Evolutionary conservation across 495 filamentous ascomycete genomes (phyloP), one percentile per base, ranked within the genome.

Genomic region (Penicillium ucsense): DNA sequence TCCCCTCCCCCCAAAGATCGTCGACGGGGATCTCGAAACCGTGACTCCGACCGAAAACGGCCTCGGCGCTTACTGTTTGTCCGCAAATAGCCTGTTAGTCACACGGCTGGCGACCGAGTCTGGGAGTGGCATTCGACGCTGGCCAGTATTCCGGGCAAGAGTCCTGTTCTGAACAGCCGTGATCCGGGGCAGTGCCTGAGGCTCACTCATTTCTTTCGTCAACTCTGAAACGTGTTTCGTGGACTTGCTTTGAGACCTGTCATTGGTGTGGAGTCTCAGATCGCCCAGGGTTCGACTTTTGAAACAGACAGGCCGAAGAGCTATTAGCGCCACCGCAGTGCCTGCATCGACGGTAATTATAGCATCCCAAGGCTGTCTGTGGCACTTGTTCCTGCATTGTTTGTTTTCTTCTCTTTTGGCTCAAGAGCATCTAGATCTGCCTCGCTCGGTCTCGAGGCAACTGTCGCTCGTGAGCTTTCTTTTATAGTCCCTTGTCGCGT

Each of bases 201-300:
- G 20, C 20, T 20, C 20, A 20, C 20, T 20, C 43, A 35, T 36
- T 51, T 38, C 38, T 48, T 9, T 45, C 41, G 47, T 38, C 51
- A 34, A 36, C 46, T 20, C 43, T 60, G 53, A 62, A 62, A 62
- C 59, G 38, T 33, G 28, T 38, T 20, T 33, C 47, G 41, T 50
- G 41, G 38, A 42, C 43, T 48, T 51, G 51, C 55, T 60, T 49
- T 58, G 55, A 54, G 58, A 58, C 48, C 52, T 61, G 55, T 59
- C 52, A 54, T 48, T 51, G 39, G 39, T 44, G 8, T 43, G 6
- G 30, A 8, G 20, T 4, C 27, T 6, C n/a, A 31, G 41, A 30
- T 43, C 34, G 41, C 41, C 32, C 34, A 12, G 31, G 39, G 39
- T n/a, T 39, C 31, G 8, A 3, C 41, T 33, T 38, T 45, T 58